A percentile compares a stretch with the other conserved stretches of the same genome.
phyloP scores from a whole-genome alignment of 148 eudicot species.

The Camellia granthamiana region DNA sequence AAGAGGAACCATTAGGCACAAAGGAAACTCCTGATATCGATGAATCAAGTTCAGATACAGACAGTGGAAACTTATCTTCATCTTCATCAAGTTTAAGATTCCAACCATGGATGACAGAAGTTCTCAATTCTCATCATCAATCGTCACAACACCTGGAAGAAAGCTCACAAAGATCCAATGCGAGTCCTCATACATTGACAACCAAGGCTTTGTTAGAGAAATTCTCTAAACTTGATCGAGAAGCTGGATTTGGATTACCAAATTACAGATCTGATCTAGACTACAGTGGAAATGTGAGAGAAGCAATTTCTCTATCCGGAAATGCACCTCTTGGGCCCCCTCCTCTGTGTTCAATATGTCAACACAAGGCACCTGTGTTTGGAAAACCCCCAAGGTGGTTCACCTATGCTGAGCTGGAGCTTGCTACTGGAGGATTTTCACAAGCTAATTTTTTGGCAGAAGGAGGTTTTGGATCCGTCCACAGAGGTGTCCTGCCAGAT shows the following conservation, averaged over 20 bases:
- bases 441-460: slow-evolving; percentile 84
- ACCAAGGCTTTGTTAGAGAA: slow-evolving; percentile 45
- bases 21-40: slow-evolving; percentile 38
- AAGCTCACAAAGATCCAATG: slow-evolving; percentile 26
- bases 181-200: slow-evolving; percentile 28
- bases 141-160: slow-evolving; percentile 35
- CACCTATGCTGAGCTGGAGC: slow-evolving; percentile 79
- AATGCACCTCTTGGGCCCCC: slow-evolving; percentile 73
- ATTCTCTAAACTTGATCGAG: slow-evolving; percentile 50
- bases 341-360: slow-evolving; percentile 82
- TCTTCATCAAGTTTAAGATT: slow-evolving; percentile 69
- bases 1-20: slow-evolving; percentile 34
- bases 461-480: slow-evolving; percentile 63
- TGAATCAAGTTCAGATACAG: slow-evolving; percentile 65
- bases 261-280: slow-evolving; percentile 51
- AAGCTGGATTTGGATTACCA: slow-evolving; percentile 42
- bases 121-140: slow-evolving; percentile 38
- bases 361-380: slow-evolving; percentile 78
- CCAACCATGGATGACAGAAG: slow-evolving; percentile 76
- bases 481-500: slow-evolving; percentile 47
- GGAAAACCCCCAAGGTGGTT: slow-evolving; percentile 95
- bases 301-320: slow-evolving; percentile 66
- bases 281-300: slow-evolving; percentile 66
- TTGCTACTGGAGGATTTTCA: slow-evolving; percentile 83
- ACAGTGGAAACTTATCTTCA: slow-evolving; percentile 56